Percentiles rank a stretch among this genome's conserved stretches.
Evolutionary conservation across 2,329 filamentous ascomycete species (phyloP).

Genomic region (Graphilbum sp.): DNA sequence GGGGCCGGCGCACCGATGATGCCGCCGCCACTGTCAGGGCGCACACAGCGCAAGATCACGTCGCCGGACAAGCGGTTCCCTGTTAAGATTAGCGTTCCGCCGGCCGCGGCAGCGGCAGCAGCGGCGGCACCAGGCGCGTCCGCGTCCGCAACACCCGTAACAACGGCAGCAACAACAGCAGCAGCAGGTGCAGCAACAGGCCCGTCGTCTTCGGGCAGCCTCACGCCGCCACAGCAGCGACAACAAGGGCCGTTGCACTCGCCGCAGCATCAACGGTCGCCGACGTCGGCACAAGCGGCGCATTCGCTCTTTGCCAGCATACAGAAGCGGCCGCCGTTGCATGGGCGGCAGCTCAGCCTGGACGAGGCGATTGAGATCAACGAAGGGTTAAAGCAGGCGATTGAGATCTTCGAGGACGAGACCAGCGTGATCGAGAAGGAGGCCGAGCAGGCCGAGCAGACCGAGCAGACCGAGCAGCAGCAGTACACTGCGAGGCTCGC

Average conservation of each 20-base stretch:
- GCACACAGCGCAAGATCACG: constrained; percentile 29
- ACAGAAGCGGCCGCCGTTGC: constrained; percentile 4
- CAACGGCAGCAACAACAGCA: constrained; percentile 5
- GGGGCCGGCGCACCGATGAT: constrained; percentile 11
- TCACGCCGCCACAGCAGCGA: not conserved
- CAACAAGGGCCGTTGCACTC: too few relatives aligned
- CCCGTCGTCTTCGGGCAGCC: too few relatives aligned
- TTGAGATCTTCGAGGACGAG: constrained; percentile 47
- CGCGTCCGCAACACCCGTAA: constrained; percentile 4
- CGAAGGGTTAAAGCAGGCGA: constrained; percentile 38
- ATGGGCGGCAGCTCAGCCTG: constrained; percentile 27
- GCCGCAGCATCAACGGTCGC: constrained; percentile 1
- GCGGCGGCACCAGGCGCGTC: constrained; percentile 1
- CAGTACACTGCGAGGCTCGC: constrained; percentile 5
- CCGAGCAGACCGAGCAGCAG: constrained; percentile 6
- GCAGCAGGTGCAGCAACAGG: constrained; percentile 3
- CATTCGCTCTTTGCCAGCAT: constrained; percentile 5
- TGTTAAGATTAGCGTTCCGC: constrained; percentile 32
- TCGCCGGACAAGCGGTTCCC: constrained; percentile 43
- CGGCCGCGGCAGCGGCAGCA: not conserved
- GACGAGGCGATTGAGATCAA: constrained; percentile 39
- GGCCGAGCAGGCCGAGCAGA: constrained; percentile 4
- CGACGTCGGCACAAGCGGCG: constrained; percentile 3
- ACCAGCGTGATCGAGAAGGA: constrained; percentile 13
- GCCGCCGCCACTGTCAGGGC: constrained; percentile 15